phyloP scores from a whole-genome alignment of 108 stramenopile genomes.

The Stephanodiscus minutulus region DNA sequence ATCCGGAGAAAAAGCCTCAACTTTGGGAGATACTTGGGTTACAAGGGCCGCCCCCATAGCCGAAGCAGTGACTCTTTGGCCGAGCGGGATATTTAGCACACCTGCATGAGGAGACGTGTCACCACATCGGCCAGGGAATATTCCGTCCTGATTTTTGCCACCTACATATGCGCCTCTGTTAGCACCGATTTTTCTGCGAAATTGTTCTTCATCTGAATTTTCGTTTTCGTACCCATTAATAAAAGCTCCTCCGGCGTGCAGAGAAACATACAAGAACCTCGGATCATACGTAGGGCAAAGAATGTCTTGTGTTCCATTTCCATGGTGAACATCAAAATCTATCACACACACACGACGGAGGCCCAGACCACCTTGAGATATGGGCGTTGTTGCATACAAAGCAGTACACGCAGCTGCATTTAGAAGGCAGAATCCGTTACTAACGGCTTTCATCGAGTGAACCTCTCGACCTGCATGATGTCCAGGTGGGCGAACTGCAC shows the following conservation, averaged over 20 bases:
- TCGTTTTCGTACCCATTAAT: slow-evolving; percentile 77
- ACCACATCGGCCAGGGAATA: slow-evolving; percentile 89
- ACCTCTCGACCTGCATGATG: slow-evolving; percentile 92
- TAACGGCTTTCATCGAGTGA: slow-evolving; percentile 86
- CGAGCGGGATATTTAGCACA: slow-evolving; percentile 88
- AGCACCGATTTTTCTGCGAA: slow-evolving; percentile 38
- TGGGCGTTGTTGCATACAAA: slow-evolving; percentile 87
- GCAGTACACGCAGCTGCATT: slow-evolving; percentile 97
- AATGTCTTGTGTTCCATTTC: slow-evolving; percentile 94
- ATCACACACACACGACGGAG: slow-evolving; percentile 86
- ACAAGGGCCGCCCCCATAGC: slow-evolving; percentile 78
- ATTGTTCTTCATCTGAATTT: slow-evolving; percentile 56
- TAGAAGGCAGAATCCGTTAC: slow-evolving; percentile 97
- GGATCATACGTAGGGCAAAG: slow-evolving; percentile 88
- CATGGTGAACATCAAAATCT: slow-evolving; percentile 96
- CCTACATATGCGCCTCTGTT: slow-evolving; percentile 3
- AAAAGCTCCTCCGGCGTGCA: slow-evolving; percentile 84
- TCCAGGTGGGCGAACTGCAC: slow-evolving; percentile 90
- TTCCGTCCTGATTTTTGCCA: slow-evolving; percentile 62
- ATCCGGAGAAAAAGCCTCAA: slow-evolving; percentile 92
- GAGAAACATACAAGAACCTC: slow-evolving; percentile 86
- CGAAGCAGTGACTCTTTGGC: slow-evolving; percentile 67
- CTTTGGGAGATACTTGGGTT: slow-evolving; percentile 75
- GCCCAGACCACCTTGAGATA: slow-evolving; percentile 79
- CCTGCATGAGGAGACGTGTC: slow-evolving; percentile 84